Evolutionary conservation across 2,329 filamentous ascomycete genomes (phyloP), one percentile per base, ranked within the genome.

Genomic region (Pestalotiopsis sp.): DNA sequence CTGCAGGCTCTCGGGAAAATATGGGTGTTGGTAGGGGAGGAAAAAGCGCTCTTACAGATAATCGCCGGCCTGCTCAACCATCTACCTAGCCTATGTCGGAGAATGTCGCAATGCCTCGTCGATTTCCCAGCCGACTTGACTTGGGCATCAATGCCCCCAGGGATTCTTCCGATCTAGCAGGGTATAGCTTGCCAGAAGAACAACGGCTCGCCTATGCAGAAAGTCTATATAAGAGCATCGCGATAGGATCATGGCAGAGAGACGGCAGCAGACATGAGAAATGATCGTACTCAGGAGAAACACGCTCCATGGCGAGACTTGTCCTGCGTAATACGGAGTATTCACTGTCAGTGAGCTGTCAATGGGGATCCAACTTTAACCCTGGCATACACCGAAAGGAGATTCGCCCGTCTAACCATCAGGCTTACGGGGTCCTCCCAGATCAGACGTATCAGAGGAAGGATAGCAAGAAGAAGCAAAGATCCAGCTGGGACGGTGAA

Each of bases 91-190:
- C 75, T 79, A 77, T 78, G 75, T 75, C 76, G 76, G 78, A 79
- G 74, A 74, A 73, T 73, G 71, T 77, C 76, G 74, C 73, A 74
- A 77, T 76, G 70, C 73, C 66, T 62, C 39, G 58, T 31, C 66
- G 57, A 56, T 58, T 67, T 66, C 73, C 31, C 62, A 77, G 75
- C 76, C 71, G 75, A 75, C 75, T 82, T 81, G 80, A 75, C 75
- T 82, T 81, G 80, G 81, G 81, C 81, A 82, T 78, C 81, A 82
- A 82, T 79, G 77, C 76, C 79, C 76, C 77, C 71, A 23, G 23
- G 74, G 76, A 74, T 76, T 73, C 74, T 78, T 76, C 79, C 76
- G 75, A 73, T 71, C 73, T 58, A 67, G 71, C 73, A 63, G 69
- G 69, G 68, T 68, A 70, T 56, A 38, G 73, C 69, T 74, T 73